These are phyloP conservation scores for Calonectria multiphialidica DNA, from an alignment of 2,329 filamentous ascomycete genomes.

Conservation along the genomic window DNA sequence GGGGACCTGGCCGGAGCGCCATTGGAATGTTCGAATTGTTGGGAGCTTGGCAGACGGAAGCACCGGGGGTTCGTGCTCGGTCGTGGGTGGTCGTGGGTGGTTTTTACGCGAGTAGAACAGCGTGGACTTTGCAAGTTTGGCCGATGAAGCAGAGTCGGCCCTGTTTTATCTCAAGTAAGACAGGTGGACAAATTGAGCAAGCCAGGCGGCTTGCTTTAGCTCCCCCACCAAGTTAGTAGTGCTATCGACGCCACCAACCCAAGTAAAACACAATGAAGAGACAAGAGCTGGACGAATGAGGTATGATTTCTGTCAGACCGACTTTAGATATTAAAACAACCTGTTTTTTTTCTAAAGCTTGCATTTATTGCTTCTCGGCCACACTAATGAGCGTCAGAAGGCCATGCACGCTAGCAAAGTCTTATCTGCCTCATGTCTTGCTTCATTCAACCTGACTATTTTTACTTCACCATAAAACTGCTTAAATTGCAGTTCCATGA, in stretches of 20 bases:
- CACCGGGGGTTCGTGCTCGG: background rate
- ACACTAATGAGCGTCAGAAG: too few relatives aligned
- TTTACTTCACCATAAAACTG: background rate
- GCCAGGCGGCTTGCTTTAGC: background rate
- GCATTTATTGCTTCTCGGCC: too few relatives aligned
- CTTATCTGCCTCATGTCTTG: background rate
- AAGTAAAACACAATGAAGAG: background rate
- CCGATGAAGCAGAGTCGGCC: background rate
- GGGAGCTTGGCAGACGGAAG: conserved; percentile 1
- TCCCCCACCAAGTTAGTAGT: background rate
- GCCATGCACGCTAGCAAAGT: too few relatives aligned
- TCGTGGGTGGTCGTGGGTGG: too few relatives aligned
- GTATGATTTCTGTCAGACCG: too few relatives aligned
- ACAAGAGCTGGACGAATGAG: background rate
- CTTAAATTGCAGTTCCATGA: background rate
- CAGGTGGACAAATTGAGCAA: background rate
- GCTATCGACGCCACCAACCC: background rate
- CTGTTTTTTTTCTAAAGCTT: too few relatives aligned
- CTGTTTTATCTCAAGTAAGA: background rate
- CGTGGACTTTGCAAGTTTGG: background rate
- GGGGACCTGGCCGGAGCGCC: conserved; percentile 23
- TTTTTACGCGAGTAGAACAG: background rate
- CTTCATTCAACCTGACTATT: background rate
- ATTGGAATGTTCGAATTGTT: conserved; percentile 26
- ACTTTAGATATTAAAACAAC: too few relatives aligned